A percentile compares a stretch with the other conserved stretches of the same genome.
Conservation (phyloP, 2,329 filamentous ascomycete genomes). For the Epichloe amarillans region DNA sequence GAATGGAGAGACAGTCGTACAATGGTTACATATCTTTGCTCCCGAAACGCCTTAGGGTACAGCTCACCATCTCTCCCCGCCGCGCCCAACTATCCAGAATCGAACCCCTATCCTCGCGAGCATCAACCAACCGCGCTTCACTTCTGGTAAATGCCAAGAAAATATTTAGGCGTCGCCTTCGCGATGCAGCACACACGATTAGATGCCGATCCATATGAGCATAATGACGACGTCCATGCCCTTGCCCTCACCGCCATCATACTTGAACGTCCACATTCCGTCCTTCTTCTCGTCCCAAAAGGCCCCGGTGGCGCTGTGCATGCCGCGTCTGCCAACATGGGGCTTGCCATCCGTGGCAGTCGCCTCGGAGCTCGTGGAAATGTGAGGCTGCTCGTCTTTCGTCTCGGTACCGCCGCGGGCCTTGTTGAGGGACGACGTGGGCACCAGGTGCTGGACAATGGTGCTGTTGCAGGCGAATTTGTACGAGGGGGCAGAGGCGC, state of each 20-base stretch:
- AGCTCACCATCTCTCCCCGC: not conserved
- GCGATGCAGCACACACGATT: slow-evolving; percentile 9
- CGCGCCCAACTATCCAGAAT: not conserved
- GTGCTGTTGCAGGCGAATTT: slow-evolving; percentile 98
- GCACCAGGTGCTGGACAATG: slow-evolving; percentile 84
- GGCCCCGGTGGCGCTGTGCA: slow-evolving; percentile 75
- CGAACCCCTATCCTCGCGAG: not conserved
- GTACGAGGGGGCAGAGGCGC: slow-evolving; percentile 50
- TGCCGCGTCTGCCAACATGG: slow-evolving; percentile 74
- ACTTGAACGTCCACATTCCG: slow-evolving; percentile 84
- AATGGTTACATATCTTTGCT: slow-evolving; percentile 3
- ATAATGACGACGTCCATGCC: slow-evolving; percentile 58
- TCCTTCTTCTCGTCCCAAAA: slow-evolving; percentile 89
- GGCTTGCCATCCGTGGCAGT: slow-evolving; percentile 50
- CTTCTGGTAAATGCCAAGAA: not conserved
- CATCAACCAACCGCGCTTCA: not conserved
- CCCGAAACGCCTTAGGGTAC: slow-evolving; percentile 3
- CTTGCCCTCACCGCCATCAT: slow-evolving; percentile 53
- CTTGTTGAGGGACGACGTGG: slow-evolving; percentile 51
- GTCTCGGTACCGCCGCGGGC: slow-evolving; percentile 36
- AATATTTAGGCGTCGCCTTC: not conserved
- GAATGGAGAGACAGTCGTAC: slow-evolving; percentile 1
- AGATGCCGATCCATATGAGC: slow-evolving; percentile 67
- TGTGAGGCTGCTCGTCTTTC: slow-evolving; percentile 35
- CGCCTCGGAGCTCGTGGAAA: slow-evolving; percentile 40